Evolutionary conservation across 148 eudicot species (phyloP).

Genomic region (Chenopodium berlandieri): DNA sequence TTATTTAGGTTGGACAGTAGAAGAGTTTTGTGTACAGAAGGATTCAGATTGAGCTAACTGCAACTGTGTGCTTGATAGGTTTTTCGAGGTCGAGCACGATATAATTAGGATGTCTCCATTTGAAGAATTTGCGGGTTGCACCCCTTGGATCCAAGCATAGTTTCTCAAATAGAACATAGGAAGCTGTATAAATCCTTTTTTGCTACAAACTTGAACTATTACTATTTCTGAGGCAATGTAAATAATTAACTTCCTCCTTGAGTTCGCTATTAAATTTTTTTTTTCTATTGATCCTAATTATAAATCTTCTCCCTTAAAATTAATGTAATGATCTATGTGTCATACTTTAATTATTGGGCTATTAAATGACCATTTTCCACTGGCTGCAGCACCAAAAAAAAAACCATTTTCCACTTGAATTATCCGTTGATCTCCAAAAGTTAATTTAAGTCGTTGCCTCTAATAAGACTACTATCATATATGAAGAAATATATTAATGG

Average conservation of each 20-base stretch:
- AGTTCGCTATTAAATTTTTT: background rate
- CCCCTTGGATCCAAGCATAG: background rate
- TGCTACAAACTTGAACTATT: no score
- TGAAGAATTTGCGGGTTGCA: background rate
- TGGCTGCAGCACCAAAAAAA: no score
- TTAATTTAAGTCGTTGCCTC: no score
- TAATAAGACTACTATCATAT: no score
- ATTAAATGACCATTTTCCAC: no score
- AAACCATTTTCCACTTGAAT: no score
- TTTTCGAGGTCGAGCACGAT: background rate
- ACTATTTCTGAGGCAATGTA: background rate
- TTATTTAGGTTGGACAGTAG: background rate
- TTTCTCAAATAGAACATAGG: background rate
- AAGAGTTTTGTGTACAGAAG: background rate
- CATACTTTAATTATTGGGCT: no score
- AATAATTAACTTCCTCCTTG: background rate
- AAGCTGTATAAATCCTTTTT: background rate
- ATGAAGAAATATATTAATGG: no score
- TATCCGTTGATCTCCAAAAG: no score
- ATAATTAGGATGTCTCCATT: background rate
- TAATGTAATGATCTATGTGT: no score
- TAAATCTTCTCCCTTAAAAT: no score
- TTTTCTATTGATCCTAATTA: no score
- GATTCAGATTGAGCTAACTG: background rate
- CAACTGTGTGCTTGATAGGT: background rate